Evolutionary conservation across 2,329 filamentous ascomycete species (phyloP).

Genomic region (Colletotrichum tropicale): DNA sequence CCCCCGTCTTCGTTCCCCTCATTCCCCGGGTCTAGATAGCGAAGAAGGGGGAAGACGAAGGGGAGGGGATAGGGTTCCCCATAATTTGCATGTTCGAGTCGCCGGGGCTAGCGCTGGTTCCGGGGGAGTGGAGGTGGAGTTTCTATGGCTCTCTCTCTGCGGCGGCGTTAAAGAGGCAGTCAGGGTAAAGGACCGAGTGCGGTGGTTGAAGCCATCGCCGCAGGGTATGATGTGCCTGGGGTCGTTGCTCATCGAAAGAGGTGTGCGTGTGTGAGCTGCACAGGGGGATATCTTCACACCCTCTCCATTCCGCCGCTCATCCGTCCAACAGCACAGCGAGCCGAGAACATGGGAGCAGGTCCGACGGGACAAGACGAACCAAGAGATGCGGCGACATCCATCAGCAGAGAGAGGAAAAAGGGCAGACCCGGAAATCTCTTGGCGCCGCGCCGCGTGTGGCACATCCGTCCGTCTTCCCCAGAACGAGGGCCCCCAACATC

Average conservation of each 20-base stretch:
- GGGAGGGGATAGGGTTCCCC: background rate
- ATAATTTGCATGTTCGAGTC: background rate
- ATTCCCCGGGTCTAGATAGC: constrained; percentile 9
- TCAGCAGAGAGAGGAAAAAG: background rate
- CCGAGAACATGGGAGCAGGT: background rate
- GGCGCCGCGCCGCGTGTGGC: constrained; percentile 5
- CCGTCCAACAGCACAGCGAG: background rate
- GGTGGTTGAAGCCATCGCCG: background rate
- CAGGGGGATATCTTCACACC: background rate
- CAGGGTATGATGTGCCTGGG: background rate
- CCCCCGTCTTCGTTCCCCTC: background rate
- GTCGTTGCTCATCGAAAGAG: background rate
- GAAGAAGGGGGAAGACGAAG: background rate
- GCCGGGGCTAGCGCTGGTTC: background rate
- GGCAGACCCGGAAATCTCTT: background rate
- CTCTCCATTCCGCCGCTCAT: background rate
- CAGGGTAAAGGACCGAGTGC: background rate
- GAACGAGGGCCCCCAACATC: background rate
- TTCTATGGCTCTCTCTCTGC: background rate
- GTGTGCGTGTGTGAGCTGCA: background rate
- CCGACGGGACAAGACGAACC: constrained; percentile 6
- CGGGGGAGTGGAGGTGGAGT: constrained; percentile 13
- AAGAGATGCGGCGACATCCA: constrained; percentile 10
- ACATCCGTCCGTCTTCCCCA: background rate
- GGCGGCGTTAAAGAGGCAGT: background rate